Base-by-base conservation (phyloP, 2,329 filamentous ascomycete genomes). In the Magnaporthiopsis incrustans region DNA sequence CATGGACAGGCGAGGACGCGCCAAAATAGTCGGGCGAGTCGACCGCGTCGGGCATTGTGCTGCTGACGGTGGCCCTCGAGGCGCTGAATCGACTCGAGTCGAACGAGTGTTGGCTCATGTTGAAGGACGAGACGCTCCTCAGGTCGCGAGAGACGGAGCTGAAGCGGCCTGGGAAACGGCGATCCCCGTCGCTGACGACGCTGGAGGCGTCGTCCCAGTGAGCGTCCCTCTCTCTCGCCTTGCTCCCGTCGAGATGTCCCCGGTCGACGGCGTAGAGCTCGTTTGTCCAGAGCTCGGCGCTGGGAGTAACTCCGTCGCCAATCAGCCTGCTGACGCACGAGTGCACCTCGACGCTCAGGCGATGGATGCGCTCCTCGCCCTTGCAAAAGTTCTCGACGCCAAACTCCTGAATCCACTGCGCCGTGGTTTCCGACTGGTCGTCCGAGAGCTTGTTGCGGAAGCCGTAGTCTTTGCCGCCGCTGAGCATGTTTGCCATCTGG, bases 371-470 rank as follows among this genome's bases (percentile, higher is more conserved):
- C 76, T 99, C 95, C 73, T 99, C 95, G 7, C 94, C 95, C 69
- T 88, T 89, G 76, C 95, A 99, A 69, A 98, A 94, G 71, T 97
- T 97, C 73, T 96, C 92, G 38, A 98, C 89, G 18, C 87, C 87
- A 67, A 88, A 89, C 68, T 90, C 86, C 61, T 89, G 86, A 63
- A 98, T 81, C 92, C 94, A 99, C 64, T 87, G 85, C 26, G 84
- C 79, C 0, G 92, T 97, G 68, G 92, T 87, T 62, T 96, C 91
- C 0, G 93, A 89, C 74, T 98, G 95, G 64, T 97, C 92, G 72
- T 98, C 94, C n/a, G 91, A 93, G 15, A 99, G 82, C 75, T 99
- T 99, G 74, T 96, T 96, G 0, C 92, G 91, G 0, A 95, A 94
- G 15, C 93, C 94, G 69, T 96, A 91, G 63, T 91, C 91, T 64